phyloP scores from a whole-genome alignment of 106 monocot species.

The Platanthera guangdongensis region DNA sequence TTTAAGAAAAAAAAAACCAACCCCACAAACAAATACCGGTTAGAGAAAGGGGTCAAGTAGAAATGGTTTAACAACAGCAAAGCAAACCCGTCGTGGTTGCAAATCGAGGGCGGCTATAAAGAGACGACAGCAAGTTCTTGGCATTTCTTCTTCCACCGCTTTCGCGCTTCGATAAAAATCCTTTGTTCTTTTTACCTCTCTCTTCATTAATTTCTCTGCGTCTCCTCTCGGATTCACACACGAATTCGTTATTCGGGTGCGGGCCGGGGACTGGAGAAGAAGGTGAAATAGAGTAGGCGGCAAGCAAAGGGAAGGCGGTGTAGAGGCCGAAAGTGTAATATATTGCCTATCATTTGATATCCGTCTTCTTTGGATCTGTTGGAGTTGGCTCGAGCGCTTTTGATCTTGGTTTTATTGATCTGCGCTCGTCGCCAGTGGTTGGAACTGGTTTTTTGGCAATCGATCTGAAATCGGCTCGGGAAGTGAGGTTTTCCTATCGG shows the following conservation, averaged over 20 bases:
- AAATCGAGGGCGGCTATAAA: conserved; percentile 11
- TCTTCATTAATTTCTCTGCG: neutral
- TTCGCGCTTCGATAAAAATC: neutral
- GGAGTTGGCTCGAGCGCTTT: neutral
- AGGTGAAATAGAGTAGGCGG: neutral
- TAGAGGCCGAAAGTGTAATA: neutral
- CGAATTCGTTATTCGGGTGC: neutral
- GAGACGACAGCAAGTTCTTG: neutral
- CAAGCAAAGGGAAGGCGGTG: neutral
- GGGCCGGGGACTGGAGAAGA: neutral
- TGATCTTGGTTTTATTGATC: neutral
- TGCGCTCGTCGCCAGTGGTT: neutral
- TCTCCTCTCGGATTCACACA: conserved; percentile 6
- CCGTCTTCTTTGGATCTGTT: neutral
- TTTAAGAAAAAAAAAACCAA: too few relatives aligned
- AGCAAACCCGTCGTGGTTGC: conserved; percentile 12
- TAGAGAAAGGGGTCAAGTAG: too few relatives aligned
- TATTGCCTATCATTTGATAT: neutral
- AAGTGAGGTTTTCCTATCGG: neutral
- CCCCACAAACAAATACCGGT: too few relatives aligned
- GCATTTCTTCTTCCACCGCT: conserved; percentile 6
- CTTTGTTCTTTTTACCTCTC: neutral
- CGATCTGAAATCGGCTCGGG: neutral
- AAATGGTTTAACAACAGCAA: neutral
- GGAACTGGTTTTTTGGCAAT: neutral